phyloP scores from a whole-genome alignment of 352 stramenopile species.

The Plasmopara viticola region DNA sequence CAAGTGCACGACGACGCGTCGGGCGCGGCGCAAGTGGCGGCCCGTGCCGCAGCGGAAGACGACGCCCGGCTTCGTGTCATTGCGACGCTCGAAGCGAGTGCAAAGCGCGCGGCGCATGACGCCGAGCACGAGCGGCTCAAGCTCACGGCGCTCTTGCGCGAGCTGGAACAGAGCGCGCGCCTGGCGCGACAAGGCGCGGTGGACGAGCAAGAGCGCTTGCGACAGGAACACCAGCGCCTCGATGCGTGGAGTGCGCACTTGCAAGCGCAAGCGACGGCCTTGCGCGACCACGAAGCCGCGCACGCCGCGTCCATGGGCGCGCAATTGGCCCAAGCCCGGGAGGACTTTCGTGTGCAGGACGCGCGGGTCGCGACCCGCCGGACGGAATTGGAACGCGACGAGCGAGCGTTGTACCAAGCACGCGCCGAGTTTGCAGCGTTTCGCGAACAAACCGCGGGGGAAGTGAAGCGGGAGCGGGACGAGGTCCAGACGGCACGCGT shows the following conservation, averaged over 20 bases:
- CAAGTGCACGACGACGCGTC: constrained; percentile 34
- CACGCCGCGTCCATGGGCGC: constrained; percentile 40
- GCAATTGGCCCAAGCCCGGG: constrained; percentile 29
- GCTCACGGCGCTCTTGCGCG: constrained; percentile 39
- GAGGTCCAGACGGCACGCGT: constrained; percentile 27
- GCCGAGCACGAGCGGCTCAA: constrained; percentile 58
- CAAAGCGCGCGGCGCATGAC: constrained; percentile 41
- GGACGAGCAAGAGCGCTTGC: constrained; percentile 69
- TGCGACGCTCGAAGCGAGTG: constrained; percentile 50
- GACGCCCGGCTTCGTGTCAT: constrained; percentile 56
- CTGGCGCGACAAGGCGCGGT: constrained; percentile 48
- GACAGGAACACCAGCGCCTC: constrained; percentile 61
- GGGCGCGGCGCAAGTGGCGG: constrained; percentile 25
- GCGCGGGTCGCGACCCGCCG: constrained; percentile 32
- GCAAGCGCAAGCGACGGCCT: constrained; percentile 46
- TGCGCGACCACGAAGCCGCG: constrained; percentile 45
- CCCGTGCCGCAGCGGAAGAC: constrained; percentile 33
- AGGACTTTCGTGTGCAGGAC: constrained; percentile 45
- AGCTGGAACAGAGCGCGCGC: constrained; percentile 47
- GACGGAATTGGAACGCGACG: constrained; percentile 35
- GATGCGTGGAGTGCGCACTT: constrained; percentile 56
- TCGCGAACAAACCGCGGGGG: constrained; percentile 35
- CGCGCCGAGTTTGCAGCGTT: constrained; percentile 44
- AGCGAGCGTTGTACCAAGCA: constrained; percentile 43
- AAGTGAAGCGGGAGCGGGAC: constrained; percentile 30